phyloP scores from a whole-genome alignment of 352 stramenopile species.

The Pythium pyrilobum region DNA sequence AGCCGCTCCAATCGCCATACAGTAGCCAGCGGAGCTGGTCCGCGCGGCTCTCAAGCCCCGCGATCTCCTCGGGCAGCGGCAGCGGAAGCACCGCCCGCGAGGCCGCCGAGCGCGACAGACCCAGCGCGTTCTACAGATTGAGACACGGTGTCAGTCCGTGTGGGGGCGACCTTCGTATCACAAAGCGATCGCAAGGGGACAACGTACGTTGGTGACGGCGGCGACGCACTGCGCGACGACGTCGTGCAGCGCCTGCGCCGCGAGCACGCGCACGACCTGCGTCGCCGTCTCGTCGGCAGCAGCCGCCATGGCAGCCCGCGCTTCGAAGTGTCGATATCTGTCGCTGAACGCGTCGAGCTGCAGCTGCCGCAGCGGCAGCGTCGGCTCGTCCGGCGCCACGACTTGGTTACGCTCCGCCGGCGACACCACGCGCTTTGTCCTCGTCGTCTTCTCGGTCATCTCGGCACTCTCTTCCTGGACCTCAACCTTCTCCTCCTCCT shows the following conservation, averaged over 20 bases:
- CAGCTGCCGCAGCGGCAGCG: constrained; percentile 26
- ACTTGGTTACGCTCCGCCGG: constrained; percentile 29
- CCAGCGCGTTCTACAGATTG: constrained; percentile 34
- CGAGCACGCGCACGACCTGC: constrained; percentile 38
- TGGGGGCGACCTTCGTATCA: too few relatives aligned
- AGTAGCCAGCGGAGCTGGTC: constrained; percentile 63
- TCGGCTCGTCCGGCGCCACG: constrained; percentile 25
- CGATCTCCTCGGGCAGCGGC: constrained; percentile 35
- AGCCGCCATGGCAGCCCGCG: not conserved
- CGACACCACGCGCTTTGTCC: not conserved
- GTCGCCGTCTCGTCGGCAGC: constrained; percentile 14
- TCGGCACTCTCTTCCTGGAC: not conserved
- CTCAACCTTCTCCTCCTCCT: not conserved
- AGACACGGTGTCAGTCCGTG: too few relatives aligned
- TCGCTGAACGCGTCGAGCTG: constrained; percentile 22
- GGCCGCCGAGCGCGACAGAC: constrained; percentile 33
- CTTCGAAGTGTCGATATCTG: constrained; percentile 30
- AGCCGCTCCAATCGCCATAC: constrained; percentile 43
- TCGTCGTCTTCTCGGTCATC: not conserved
- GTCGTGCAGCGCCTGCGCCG: constrained; percentile 35
- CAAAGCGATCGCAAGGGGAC: not conserved
- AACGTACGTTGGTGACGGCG: constrained; percentile 50
- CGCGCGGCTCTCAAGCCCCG: constrained; percentile 16
- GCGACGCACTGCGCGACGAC: constrained; percentile 58
- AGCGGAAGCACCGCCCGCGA: constrained; percentile 32